A percentile compares a stretch with the other conserved stretches of the same genome.
These are phyloP conservation scores for Talaromyces islandicus DNA, from an alignment of 2,329 filamentous ascomycete genomes.

Conservation along the genomic window DNA sequence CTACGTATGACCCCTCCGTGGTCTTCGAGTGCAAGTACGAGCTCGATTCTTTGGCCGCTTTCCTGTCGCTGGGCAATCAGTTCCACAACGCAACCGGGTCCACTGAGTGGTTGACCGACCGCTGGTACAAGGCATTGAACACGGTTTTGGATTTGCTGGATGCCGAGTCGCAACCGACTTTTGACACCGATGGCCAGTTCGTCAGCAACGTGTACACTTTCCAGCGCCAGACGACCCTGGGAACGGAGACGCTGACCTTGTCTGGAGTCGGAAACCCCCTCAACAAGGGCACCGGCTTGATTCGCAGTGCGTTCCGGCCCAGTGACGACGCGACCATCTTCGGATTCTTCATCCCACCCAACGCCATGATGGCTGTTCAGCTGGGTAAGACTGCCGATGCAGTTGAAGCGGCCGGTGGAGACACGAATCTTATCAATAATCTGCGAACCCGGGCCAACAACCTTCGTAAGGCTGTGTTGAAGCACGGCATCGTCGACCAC, in stretches of 20 bases:
- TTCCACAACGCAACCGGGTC: constrained; percentile 77
- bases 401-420: constrained; percentile 54
- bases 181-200: constrained; percentile 63
- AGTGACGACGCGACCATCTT: constrained; percentile 93
- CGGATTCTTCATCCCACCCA: constrained; percentile 90
- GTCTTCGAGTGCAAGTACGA: constrained; percentile 99
- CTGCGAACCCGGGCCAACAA: constrained; percentile 53
- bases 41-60: constrained; percentile 89
- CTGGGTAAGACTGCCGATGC: constrained; percentile 67
- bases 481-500: constrained; percentile 64
- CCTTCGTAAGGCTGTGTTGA: constrained; percentile 73
- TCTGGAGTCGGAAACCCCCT: constrained; percentile 85
- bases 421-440: constrained; percentile 44
- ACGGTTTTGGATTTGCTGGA: constrained; percentile 68
- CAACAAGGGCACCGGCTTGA: constrained; percentile 72
- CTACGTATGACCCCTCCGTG: constrained; percentile 71
- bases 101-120: constrained; percentile 66
- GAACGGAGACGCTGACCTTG: constrained; percentile 85
- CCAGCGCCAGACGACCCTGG: constrained; percentile 68
- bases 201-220: constrained; percentile 79
- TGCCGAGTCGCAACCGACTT: constrained; percentile 75
- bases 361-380: constrained; percentile 93
- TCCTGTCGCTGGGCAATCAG: constrained; percentile 77
- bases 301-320: constrained; percentile 88
- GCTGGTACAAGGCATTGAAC: constrained; percentile 75